Conservation (phyloP, 805 yeast genomes). For the Saccharomycopsis fibuligera region DNA sequence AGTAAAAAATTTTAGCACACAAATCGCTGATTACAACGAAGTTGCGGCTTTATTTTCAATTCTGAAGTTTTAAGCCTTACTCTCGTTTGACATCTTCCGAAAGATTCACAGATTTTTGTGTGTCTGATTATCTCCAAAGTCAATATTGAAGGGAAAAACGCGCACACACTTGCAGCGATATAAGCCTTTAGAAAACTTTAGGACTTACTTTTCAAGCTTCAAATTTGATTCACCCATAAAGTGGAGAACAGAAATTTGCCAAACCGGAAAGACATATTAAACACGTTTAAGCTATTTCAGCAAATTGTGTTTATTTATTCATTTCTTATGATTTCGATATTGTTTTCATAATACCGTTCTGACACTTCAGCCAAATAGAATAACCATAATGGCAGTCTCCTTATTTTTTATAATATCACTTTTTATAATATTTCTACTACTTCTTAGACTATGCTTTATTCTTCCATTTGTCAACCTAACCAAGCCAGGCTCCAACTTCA, state of each 20-base stretch:
- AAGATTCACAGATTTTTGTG: no score
- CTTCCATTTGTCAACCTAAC: conserved; percentile 15
- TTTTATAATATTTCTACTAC: conserved; percentile 1
- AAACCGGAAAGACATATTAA: background rate
- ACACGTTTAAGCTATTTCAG: background rate
- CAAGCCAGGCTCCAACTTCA: background rate
- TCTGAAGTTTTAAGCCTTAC: no score
- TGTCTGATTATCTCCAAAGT: no score
- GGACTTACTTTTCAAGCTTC: no score
- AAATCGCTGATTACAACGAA: no score
- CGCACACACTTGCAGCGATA: no score
- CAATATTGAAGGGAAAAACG: no score
- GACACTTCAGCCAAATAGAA: background rate
- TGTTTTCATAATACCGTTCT: background rate
- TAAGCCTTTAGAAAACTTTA: no score
- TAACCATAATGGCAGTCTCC: background rate
- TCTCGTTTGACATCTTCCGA: no score
- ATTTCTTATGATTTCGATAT: background rate
- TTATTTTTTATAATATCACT: background rate
- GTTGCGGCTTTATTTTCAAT: no score
- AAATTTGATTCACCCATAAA: no score
- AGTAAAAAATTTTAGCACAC: background rate
- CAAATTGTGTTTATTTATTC: background rate
- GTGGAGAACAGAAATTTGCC: no score
- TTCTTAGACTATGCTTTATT: conserved; percentile 12